A percentile compares a stretch with the other conserved stretches of the same genome.
Conservation (phyloP, 441 rosid genomes). For the Hura crepitans region DNA sequence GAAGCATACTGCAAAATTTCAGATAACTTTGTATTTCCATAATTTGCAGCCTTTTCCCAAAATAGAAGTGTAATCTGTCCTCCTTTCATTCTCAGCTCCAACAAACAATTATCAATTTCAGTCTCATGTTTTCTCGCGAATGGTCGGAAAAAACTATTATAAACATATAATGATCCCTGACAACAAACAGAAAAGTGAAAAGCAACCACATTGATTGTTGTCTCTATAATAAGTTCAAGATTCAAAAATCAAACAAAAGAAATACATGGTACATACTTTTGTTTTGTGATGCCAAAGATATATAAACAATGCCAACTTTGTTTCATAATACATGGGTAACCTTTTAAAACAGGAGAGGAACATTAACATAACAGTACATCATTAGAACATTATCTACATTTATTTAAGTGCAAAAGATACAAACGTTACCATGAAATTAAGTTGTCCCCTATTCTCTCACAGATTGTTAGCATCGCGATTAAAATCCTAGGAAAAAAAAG, state of each 20-base stretch:
- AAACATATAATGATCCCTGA: slow-evolving; percentile 54
- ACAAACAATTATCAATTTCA: slow-evolving; percentile 55
- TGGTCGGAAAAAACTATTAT: slow-evolving; percentile 37
- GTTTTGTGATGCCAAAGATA: slow-evolving; percentile 66
- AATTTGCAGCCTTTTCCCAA: slow-evolving; percentile 49
- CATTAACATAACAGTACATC: not conserved
- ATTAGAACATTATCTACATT: not conserved
- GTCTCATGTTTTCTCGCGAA: slow-evolving; percentile 54
- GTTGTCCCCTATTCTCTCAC: slow-evolving; percentile 39
- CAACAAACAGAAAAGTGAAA: not conserved
- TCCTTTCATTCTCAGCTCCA: slow-evolving; percentile 48
- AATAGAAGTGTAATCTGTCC: slow-evolving; percentile 42
- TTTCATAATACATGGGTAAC: slow-evolving; percentile 64
- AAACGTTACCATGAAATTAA: slow-evolving; percentile 38
- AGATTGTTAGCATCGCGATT: slow-evolving; percentile 36
- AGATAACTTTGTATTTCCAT: slow-evolving; percentile 42
- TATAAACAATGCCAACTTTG: slow-evolving; percentile 55
- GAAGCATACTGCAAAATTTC: slow-evolving; percentile 48
- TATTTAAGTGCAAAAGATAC: not conserved
- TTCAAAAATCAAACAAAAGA: not conserved
- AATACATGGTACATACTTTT: slow-evolving; percentile 31
- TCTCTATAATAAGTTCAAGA: too few species aligned
- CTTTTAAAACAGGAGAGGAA: slow-evolving; percentile 27
- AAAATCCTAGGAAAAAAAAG: slow-evolving; percentile 34
- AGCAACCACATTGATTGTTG: not conserved